Evolutionary conservation across 2,329 filamentous ascomycete species (phyloP).

Genomic region (Clonostachys solani): DNA sequence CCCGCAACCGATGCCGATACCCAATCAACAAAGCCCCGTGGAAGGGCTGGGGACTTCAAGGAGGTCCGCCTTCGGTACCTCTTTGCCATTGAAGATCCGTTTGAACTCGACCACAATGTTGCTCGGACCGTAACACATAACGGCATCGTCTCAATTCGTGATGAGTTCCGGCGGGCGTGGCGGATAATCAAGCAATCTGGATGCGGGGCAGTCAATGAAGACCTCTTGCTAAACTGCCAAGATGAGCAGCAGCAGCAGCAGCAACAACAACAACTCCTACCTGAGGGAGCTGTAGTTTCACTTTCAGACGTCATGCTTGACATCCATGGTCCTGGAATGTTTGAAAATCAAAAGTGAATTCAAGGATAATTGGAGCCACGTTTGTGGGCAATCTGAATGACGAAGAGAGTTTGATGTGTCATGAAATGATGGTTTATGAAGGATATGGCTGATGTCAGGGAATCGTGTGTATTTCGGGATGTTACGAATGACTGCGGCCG

Average conservation of each 20-base stretch:
- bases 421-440: not conserved
- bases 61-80: conserved; percentile 78
- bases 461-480: too few relatives aligned
- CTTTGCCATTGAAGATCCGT: conserved; percentile 89
- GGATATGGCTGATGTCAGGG: too few relatives aligned
- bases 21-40: not conserved
- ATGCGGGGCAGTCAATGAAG: conserved; percentile 31
- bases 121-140: conserved; percentile 80
- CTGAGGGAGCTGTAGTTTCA: conserved; percentile 2
- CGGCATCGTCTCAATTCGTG: conserved; percentile 75
- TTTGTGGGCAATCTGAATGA: not conserved
- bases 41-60: conserved; percentile 37
- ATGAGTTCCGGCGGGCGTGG: conserved; percentile 81
- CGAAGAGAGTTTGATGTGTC: not conserved
- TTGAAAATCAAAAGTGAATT: not conserved
- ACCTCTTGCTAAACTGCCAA: conserved; percentile 49
- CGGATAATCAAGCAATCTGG: conserved; percentile 58
- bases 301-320: conserved; percentile 22
- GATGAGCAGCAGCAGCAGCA: conserved; percentile 10
- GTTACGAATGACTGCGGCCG: too few relatives aligned
- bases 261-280: not conserved
- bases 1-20: not conserved
- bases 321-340: conserved; percentile 20
- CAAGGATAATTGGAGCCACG: too few relatives aligned
- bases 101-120: conserved; percentile 84